Evolutionary conservation across 257 asterid species (phyloP).

Genomic region (Petunia secreta): DNA sequence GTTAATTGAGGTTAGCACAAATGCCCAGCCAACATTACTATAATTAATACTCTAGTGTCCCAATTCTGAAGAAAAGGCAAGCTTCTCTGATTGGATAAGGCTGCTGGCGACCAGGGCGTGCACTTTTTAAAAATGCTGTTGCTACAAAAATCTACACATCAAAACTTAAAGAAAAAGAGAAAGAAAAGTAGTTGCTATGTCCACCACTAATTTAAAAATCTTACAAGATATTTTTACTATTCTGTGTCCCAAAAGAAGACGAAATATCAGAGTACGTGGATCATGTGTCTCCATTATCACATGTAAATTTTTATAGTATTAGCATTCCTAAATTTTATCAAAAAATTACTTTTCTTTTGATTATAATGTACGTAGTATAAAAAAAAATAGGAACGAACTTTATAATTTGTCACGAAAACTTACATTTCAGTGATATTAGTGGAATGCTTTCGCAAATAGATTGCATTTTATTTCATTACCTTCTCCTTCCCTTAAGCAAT

Average conservation of each 20-base stretch:
- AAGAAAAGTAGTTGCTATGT: background rate
- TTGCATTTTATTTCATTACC: no score
- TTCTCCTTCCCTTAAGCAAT: no score
- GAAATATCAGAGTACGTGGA: conserved; percentile 16
- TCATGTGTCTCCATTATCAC: no score
- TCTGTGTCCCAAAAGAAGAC: conserved; percentile 21
- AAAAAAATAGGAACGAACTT: no score
- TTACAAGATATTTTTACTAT: background rate
- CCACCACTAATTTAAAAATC: conserved; percentile 19
- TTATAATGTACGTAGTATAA: no score
- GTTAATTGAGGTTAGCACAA: background rate
- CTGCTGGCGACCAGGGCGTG: background rate
- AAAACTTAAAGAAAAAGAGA: background rate
- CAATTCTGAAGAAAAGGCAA: background rate
- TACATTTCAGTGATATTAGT: no score
- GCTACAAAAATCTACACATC: background rate
- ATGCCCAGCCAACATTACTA: background rate
- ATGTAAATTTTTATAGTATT: no score
- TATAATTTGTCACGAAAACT: no score
- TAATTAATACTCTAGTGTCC: background rate
- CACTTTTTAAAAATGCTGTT: background rate
- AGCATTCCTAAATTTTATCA: no score
- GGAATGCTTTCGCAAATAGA: no score
- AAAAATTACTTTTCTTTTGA: no score
- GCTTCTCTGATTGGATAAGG: conserved; percentile 3